Conservation (phyloP, 139 green algal genomes). For the Edaphochlamys debaryana region DNA sequence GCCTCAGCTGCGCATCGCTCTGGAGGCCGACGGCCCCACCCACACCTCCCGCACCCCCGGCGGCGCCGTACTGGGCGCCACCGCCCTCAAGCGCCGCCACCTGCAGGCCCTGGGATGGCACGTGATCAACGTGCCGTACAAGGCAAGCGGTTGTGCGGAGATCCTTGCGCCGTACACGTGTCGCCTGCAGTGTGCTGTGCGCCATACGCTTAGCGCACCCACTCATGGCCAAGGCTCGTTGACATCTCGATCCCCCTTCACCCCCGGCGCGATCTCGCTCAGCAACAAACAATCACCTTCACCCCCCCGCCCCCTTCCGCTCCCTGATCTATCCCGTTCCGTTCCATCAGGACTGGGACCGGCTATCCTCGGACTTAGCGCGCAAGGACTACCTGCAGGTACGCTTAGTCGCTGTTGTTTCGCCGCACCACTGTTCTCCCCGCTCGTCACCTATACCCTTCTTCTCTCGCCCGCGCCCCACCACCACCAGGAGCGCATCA, state of each 20-base stretch:
- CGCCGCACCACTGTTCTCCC: no score
- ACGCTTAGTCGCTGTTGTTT: background rate
- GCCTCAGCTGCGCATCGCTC: constrained; percentile 50
- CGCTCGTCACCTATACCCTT: background rate
- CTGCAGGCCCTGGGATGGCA: constrained; percentile 63
- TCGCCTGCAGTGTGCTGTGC: background rate
- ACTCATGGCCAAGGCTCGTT: no score
- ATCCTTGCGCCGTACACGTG: background rate
- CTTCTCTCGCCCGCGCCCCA: no score
- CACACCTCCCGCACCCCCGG: constrained; percentile 58
- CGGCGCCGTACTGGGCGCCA: constrained; percentile 50
- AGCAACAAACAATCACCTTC: background rate
- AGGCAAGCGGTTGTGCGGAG: background rate
- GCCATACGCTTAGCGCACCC: no score
- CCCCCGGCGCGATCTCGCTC: no score
- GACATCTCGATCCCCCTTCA: no score
- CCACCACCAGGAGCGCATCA: constrained; percentile 6
- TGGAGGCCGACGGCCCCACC: constrained; percentile 72
- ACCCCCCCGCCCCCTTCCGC: no score
- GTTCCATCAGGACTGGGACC: constrained; percentile 43
- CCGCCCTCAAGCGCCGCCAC: constrained; percentile 67
- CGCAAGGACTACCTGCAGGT: constrained; percentile 31
- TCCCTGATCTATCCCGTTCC: background rate
- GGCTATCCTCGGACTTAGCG: background rate
- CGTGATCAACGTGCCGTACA: constrained; percentile 52